Percentiles rank a stretch among this genome's conserved stretches.
Conservation (phyloP, 2,329 filamentous ascomycete genomes). For the Penicillium olsonii region DNA sequence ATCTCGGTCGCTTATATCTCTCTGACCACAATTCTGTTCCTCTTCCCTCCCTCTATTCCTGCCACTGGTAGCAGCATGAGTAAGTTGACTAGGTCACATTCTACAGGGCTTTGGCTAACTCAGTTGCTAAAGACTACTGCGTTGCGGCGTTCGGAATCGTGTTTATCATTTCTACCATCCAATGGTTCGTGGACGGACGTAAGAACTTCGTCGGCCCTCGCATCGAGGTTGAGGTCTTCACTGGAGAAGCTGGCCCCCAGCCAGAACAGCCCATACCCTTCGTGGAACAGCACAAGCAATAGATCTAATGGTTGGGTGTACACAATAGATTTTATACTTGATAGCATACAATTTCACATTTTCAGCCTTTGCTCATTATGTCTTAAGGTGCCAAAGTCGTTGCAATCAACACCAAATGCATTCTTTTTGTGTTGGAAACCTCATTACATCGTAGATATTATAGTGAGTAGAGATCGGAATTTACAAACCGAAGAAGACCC, state of each 20-base stretch:
- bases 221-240: conserved; percentile 43
- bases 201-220: conserved; percentile 61
- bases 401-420: too few relatives aligned
- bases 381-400: too few relatives aligned
- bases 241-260: conserved; percentile 23
- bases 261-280: conserved; percentile 20
- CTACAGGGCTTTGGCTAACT: neutral
- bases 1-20: conserved; percentile 61
- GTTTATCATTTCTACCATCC: conserved; percentile 56
- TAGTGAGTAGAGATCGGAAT: too few relatives aligned
- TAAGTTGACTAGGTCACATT: conserved; percentile 36
- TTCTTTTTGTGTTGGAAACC: too few relatives aligned
- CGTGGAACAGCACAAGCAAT: conserved; percentile 18
- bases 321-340: neutral
- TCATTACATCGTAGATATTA: too few relatives aligned
- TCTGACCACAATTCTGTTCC: conserved; percentile 73
- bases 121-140: conserved; percentile 39
- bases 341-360: neutral
- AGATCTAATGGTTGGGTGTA: neutral
- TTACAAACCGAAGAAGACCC: neutral
- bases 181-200: conserved; percentile 62
- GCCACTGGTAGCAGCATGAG: conserved; percentile 71
- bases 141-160: conserved; percentile 60
- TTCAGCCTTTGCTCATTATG: too few relatives aligned
- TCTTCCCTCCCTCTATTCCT: conserved; percentile 69